These are phyloP conservation scores for Excoecaria cochinchinensis DNA, from an alignment of 345 rosid genomes.

Conservation along the genomic window DNA sequence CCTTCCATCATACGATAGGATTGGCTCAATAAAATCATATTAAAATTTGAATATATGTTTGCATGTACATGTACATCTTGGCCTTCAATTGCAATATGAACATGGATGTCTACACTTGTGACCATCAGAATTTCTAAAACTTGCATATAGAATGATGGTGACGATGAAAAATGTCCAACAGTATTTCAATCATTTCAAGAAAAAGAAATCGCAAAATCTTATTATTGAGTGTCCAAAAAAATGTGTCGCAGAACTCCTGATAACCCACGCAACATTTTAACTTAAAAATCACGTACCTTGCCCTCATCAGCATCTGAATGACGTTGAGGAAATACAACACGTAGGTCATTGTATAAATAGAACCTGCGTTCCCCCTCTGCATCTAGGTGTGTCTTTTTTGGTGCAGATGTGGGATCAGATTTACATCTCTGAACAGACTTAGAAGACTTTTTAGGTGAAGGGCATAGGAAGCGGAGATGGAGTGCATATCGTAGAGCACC, in stretches of 20 bases:
- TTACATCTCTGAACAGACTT: constrained; percentile 50
- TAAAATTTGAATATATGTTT: too few relatives aligned
- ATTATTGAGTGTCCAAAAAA: too few relatives aligned
- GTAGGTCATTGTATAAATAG: constrained; percentile 80
- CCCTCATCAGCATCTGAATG: constrained; percentile 96
- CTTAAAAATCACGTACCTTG: constrained; percentile 55
- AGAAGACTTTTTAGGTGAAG: constrained; percentile 53
- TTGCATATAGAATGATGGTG: not conserved
- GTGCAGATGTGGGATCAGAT: constrained; percentile 40
- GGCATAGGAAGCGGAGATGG: constrained; percentile 83
- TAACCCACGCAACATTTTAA: not conserved
- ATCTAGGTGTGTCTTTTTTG: constrained; percentile 34
- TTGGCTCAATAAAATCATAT: too few relatives aligned
- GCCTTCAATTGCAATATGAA: too few relatives aligned
- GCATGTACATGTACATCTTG: too few relatives aligned
- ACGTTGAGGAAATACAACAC: constrained; percentile 89
- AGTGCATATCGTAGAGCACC: constrained; percentile 89
- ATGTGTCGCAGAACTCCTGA: not conserved
- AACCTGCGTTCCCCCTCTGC: constrained; percentile 61
- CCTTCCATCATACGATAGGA: too few relatives aligned
- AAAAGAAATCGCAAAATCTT: not conserved
- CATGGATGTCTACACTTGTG: not conserved
- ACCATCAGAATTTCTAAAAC: not conserved
- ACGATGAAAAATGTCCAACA: not conserved
- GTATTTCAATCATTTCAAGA: not conserved